Evolutionary conservation across 192 early-diverging fungal species (phyloP), one percentile per base, ranked within the genome.

Genomic region (Gamsiella multidivaricata): DNA sequence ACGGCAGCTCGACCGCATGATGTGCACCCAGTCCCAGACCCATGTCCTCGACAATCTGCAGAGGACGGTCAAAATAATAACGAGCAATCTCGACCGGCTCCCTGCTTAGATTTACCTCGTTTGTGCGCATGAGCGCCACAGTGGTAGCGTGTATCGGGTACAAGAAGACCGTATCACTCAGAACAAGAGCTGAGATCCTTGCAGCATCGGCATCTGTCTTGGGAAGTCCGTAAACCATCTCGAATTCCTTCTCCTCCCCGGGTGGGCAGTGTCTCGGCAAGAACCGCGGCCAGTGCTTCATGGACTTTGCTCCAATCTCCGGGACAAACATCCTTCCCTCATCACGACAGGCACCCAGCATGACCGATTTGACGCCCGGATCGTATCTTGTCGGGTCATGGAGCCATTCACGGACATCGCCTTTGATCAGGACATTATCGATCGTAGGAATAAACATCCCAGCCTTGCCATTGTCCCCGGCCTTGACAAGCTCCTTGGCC

Each of bases 201-300:
- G 47, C 55, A 1, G 74, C 66, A 23, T 78, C 65, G 11, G 20
- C 54, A 34, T 78, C 50, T 32, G 74, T 64, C 58, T 47, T 53
- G 9, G 74, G 65, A 28, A 50, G 23, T 9, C 74, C 74, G 45
- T 69, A 78, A 17, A 78, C 51, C 6, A 26, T 46, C 5, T 78
- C 74, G 64, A 78, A 78, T 23, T 55, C 65, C 43, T 68, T 61
- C 49, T 68, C 74, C 41, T 62, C 31, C 8, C 65, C 65, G 6
- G 74, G 60, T 20, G 74, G 74, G 20, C 65, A 78, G 29, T 78
- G 22, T 23, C 65, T 29, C 1, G 65, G 61, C 45, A 57, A 25
- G 43, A 78, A 78, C 11, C 66, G 45, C 26, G 74, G 61, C 74
- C 74, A 78, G 4, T 53, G 59, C 49, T 78, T 78, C 46, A 78